Conservation (phyloP, 768 basidiomycete genomes). For the Flagelloscypha sp. region DNA sequence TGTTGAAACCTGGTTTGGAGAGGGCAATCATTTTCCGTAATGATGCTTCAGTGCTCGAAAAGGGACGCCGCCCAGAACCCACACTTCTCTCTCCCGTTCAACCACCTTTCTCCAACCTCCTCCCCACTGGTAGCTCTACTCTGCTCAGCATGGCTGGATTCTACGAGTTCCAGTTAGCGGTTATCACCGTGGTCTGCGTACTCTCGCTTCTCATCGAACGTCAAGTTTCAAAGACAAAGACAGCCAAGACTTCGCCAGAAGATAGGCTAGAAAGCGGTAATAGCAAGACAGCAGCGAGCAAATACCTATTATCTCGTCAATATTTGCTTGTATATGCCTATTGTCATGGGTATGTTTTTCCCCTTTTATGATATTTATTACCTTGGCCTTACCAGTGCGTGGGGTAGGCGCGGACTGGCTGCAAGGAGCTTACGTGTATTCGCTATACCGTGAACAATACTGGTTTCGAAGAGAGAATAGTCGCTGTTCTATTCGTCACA, state of each 20-base stretch:
- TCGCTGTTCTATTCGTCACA: constrained; percentile 69
- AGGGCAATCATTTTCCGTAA: no score
- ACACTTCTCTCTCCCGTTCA: no score
- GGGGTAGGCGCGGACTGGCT: constrained; percentile 79
- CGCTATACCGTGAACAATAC: constrained; percentile 65
- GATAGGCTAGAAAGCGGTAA: constrained; percentile 8
- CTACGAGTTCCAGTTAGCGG: constrained; percentile 32
- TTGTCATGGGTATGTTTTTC: constrained; percentile 56
- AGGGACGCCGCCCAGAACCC: no score
- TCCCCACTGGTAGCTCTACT: no score
- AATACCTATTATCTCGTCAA: constrained; percentile 31
- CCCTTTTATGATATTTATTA: constrained; percentile 3
- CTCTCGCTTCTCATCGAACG: constrained; percentile 27
- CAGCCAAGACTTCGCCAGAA: constrained; percentile 5
- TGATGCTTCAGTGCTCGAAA: no score
- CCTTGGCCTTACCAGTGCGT: constrained; percentile 2
- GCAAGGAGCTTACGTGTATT: constrained; percentile 74
- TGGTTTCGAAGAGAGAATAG: constrained; percentile 50
- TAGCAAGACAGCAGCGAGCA: constrained; percentile 20
- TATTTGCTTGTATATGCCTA: constrained; percentile 62
- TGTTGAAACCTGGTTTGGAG: no score
- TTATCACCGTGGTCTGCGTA: constrained; percentile 26
- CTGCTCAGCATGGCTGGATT: no score
- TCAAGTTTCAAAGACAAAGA: constrained; percentile 16
- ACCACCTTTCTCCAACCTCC: no score